Evolutionary conservation across 176 grass and related monocot genomes (phyloP), one percentile per base, ranked within the genome.

Genomic region (Poa annua): DNA sequence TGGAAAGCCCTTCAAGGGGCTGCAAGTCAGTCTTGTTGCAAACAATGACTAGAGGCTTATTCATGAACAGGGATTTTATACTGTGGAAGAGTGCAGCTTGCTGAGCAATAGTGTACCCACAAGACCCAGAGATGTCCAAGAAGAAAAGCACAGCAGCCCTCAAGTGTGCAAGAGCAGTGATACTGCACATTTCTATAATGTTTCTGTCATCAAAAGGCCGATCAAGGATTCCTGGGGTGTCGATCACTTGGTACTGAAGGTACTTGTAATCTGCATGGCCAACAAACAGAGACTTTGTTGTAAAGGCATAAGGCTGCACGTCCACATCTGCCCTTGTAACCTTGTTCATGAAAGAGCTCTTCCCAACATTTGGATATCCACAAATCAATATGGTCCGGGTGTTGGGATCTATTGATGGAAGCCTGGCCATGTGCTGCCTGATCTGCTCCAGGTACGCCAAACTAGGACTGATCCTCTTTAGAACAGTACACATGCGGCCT

Each of bases 181-280:
- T 89, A 22, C 88, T 89, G 65, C 88, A 89, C 88, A 89, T 89
- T 64, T 89, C 88, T 71, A 89, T 85, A 72, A 89, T 89, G 55
- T 89, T 89, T 36, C 88, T 89, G 41, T 89, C 88, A 79, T 89
- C 88, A 72, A 89, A 89, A 82, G 88, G 88, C 3, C 88, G 75
- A 76, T 95, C 93, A 53, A 95, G 90, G 63, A 95, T 95, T 41
- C 93, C 93, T 22, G 93, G 93, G 56, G 93, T 95, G 85, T 95
- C 93, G 5, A 95, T 92, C 52, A 95, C 93, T 69, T 95, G 93
- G 83, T 95, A 95, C 9, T 88, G 81, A 36, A 95, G 83, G 52
- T 92, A 95, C 74, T 92, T 95, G 75, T 95, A 95, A 88, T 95
- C 93, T 9, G 93, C 91, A 82, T 95, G 93, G 41, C 93, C 93